Percentiles rank a stretch among this genome's conserved stretches.
These are phyloP conservation scores for Boletus fagicola DNA, from an alignment of 768 basidiomycete species.

Conservation along the genomic window DNA sequence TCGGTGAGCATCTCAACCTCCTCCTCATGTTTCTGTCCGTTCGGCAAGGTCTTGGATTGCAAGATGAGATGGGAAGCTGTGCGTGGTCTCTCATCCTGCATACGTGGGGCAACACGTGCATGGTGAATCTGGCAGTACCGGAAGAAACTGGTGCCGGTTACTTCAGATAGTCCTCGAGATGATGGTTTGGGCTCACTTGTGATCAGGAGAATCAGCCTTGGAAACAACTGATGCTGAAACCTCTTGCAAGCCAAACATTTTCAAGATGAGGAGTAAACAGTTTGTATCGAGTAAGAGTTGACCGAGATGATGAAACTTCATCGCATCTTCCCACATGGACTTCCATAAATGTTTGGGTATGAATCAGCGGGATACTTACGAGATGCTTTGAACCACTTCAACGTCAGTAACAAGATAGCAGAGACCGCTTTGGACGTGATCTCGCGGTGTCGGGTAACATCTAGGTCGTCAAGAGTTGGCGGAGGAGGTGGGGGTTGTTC, in stretches of 20 bases:
- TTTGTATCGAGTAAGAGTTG: conserved; percentile 94
- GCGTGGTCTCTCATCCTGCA: conserved; percentile 63
- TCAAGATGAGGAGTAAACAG: conserved; percentile 86
- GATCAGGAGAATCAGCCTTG: conserved; percentile 82
- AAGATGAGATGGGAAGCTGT: conserved; percentile 57
- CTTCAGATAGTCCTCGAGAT: not conserved
- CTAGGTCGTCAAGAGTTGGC: conserved; percentile 85
- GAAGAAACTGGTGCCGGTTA: conserved; percentile 73
- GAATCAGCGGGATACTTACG: conserved; percentile 54
- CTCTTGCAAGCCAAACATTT: conserved; percentile 98
- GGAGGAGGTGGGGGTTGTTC: conserved; percentile 65
- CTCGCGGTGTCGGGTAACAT: conserved; percentile 92
- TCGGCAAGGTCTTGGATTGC: conserved; percentile 58
- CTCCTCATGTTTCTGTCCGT: conserved; percentile 75
- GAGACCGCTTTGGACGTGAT: conserved; percentile 97
- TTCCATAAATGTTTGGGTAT: not conserved
- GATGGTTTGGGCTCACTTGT: conserved; percentile 55
- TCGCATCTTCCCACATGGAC: conserved; percentile 62
- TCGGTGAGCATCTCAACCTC: conserved; percentile 92
- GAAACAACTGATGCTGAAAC: conserved; percentile 80
- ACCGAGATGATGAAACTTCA: conserved; percentile 99
- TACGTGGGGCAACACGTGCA: conserved; percentile 59
- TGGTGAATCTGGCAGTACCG: conserved; percentile 84
- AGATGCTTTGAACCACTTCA: conserved; percentile 99
- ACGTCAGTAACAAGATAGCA: conserved; percentile 80